Evolutionary conservation across 768 basidiomycete genomes (phyloP), one percentile per base, ranked within the genome.

Genomic region (Ramaria rubella): DNA sequence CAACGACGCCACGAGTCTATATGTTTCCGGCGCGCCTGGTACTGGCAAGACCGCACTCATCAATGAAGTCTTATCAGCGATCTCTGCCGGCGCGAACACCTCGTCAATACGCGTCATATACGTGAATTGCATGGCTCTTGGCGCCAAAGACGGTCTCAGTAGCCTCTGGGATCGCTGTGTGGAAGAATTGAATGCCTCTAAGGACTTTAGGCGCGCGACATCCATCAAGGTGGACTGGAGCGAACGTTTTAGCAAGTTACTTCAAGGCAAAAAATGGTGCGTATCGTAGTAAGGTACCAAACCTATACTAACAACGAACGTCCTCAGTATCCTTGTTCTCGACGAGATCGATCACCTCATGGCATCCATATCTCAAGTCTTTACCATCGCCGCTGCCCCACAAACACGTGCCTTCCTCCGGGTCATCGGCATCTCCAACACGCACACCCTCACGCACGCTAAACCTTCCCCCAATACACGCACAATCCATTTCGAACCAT

Each of bases 21-120:
- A 94, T 69, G 85, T 97, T 52, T 94, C 94, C 8, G 95, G 95
- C 8, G 82, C 91, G 1, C 93, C 94, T 3, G 95, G 94, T 1
- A 92, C 91, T 2, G 92, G 92, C 19, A 94, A 95, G 73, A 94
- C 90, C 1, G 92, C 90, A 0, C 73, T 95, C 3, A 81, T 93
- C 26, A 85, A 86, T 63, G 74, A 83, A 4, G 72, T 90, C 27
- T 67, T 94, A 21, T 48, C 21, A 3, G 24, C 55, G n/a, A 4
- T 14, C 5, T 69, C 68, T 26, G 68, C 73, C 24, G 62, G 72
- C 7, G 72, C 74, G 29, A 61, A 63, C 5, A 67, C 75, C n/a
- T 19, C 42, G 15, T 53, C 45, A 1, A 66, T 80, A 43, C 77
- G 74, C 60, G 71, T 84, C 12, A 67, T 85, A 42, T 73, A 77